Base-by-base conservation (phyloP, 305 asterid species). In the Ilex paraguariensis region DNA sequence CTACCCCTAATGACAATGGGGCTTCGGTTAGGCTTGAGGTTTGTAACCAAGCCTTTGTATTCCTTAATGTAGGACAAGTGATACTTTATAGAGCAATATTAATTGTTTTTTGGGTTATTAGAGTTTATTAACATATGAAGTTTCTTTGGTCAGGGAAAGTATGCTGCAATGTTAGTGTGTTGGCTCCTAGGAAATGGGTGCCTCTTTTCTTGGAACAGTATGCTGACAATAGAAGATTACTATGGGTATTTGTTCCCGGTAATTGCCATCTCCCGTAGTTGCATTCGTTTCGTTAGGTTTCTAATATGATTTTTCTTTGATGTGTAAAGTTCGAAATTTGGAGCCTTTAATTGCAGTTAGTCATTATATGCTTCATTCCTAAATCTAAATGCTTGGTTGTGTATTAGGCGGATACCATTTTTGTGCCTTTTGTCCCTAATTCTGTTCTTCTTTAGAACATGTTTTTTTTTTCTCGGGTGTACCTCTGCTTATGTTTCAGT, bases 101-200 rank as follows among this genome's bases (percentile, higher is more conserved):
- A 56, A 10, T 15, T 50, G 17, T 39, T 49, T 31, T 12, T 33
- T 48, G 2, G 53, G 17, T 32, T 5, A 31, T 21, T 15, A 16
- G 6, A 55, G 5, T 39, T 14, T 30, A 8, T 52, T 11, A 5
- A 49, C 13, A 12, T 49, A 49, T 49, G 16, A 12, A 49, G 0
- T n/a, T 2, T 49, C 21, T 10, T 8, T 11, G 6, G 57, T 21
- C 72, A 66, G 72, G 76, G 72, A 1, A 66, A 66, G 59, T 61
- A 61, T 62, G 61, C 46, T 44, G 61, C 60, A 66, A 40, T 75
- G 42, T 7, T 72, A 13, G 72, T 78, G 42, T 78, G 81, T 60
- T 78, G 78, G 81, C 68, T 78, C 54, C 79, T 75, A 8, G 78
- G 83, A 15, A 78, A 63, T 63, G 83, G 83, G 3, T 69, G 78